These are phyloP conservation scores for Chlamydomonas schloesseri DNA, from an alignment of 139 green algal species.

Conservation along the genomic window DNA sequence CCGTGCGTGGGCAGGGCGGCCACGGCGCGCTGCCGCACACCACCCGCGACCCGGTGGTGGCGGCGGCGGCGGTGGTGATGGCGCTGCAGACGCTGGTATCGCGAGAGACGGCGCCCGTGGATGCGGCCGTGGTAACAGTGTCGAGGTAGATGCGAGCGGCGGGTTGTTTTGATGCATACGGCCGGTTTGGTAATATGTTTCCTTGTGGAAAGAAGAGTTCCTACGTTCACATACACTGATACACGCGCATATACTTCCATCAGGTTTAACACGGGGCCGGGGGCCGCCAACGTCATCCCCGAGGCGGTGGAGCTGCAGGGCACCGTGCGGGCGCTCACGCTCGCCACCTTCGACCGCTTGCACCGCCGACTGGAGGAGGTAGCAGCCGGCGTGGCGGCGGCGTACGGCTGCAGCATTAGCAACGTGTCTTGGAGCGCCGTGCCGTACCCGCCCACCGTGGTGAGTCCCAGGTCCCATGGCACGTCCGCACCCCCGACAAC, in stretches of 20 bases:
- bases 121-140: constrained; percentile 82
- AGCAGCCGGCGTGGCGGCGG: constrained; percentile 31
- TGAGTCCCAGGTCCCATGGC: too few species aligned
- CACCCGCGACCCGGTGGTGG: constrained; percentile 84
- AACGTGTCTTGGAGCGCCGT: constrained; percentile 76
- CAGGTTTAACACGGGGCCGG: constrained; percentile 70
- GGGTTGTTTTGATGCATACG: neutral
- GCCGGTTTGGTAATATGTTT: too few species aligned
- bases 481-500: too few species aligned
- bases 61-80: constrained; percentile 73
- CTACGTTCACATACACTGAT: neutral
- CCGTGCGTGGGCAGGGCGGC: constrained; percentile 76
- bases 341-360: constrained; percentile 52
- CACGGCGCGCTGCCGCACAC: constrained; percentile 92
- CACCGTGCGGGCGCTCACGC: constrained; percentile 72
- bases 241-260: neutral
- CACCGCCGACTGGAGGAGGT: constrained; percentile 61
- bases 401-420: constrained; percentile 72
- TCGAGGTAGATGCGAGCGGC: constrained; percentile 36
- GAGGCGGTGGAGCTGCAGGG: constrained; percentile 70
- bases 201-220: neutral
- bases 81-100: constrained; percentile 55
- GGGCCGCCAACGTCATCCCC: constrained; percentile 90
- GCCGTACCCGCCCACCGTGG: constrained; percentile 85
- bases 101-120: constrained; percentile 81